A percentile compares a stretch with the other conserved stretches of the same genome.
Conservation (phyloP, 768 basidiomycete species). For the Chalciporus pseudorubinellus region DNA sequence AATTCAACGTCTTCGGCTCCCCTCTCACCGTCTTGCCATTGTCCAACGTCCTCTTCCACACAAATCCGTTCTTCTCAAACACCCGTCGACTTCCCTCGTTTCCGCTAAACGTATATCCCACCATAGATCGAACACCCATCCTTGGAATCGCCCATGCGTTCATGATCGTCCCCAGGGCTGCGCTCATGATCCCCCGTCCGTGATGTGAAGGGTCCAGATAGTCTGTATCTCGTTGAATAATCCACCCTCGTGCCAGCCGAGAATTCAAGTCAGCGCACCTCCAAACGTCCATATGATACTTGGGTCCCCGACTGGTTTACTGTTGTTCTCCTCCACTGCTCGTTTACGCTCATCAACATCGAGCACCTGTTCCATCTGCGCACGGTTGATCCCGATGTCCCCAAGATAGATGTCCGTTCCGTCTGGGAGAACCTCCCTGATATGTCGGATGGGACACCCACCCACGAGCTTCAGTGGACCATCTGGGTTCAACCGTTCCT, state of each 20-base stretch:
- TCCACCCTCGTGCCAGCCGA: background rate
- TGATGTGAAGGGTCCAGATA: conserved; percentile 61
- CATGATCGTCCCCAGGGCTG: conserved; percentile 54
- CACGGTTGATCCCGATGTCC: conserved; percentile 26
- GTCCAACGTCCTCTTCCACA: conserved; percentile 36
- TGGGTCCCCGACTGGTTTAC: conserved; percentile 46
- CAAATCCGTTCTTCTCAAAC: conserved; percentile 67
- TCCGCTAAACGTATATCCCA: conserved; percentile 43
- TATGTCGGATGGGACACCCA: conserved; percentile 45
- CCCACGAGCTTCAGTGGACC: conserved; percentile 36
- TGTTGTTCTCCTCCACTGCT: conserved; percentile 41
- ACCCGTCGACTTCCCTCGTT: conserved; percentile 63
- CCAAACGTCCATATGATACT: conserved; percentile 61
- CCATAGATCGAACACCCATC: conserved; percentile 53
- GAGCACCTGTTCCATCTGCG: conserved; percentile 25
- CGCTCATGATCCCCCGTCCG: conserved; percentile 70
- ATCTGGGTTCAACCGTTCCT: conserved; percentile 12
- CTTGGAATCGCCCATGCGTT: conserved; percentile 61
- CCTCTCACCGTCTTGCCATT: conserved; percentile 39
- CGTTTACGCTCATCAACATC: conserved; percentile 38
- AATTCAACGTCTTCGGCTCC: conserved; percentile 34
- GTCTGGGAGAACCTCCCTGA: conserved; percentile 56
- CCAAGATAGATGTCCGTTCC: conserved; percentile 56
- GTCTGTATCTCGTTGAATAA: conserved; percentile 39
- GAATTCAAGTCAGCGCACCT: conserved; percentile 42